phyloP scores from a whole-genome alignment of 1,284 basidiomycete species.

The Ceratobasidium papillatum region DNA sequence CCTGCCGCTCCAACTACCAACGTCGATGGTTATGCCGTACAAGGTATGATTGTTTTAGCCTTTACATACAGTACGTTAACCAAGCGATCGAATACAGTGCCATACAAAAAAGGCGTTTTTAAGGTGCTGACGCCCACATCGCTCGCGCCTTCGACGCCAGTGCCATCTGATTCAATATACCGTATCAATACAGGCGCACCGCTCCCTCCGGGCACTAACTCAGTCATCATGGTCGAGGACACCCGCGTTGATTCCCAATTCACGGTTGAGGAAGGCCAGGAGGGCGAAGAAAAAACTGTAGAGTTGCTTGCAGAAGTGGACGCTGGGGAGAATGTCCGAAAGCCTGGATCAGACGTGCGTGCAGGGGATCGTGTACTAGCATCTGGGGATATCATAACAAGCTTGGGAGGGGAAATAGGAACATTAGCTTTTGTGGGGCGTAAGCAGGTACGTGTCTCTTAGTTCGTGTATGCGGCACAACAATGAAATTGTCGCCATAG shows the following conservation, averaged over 20 bases:
- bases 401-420: constrained; percentile 85
- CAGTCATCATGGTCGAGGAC: constrained; percentile 93
- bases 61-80: constrained; percentile 33
- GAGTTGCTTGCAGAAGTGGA: constrained; percentile 71
- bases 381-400: constrained; percentile 67
- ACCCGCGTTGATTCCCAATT: constrained; percentile 58
- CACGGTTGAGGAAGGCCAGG: constrained; percentile 38
- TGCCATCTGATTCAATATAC: constrained; percentile 67
- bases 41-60: constrained; percentile 56
- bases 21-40: constrained; percentile 87
- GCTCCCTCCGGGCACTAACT: constrained; percentile 75
- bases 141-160: constrained; percentile 53
- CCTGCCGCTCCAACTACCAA: constrained; percentile 76
- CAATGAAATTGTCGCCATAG: constrained; percentile 51
- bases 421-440: constrained; percentile 82
- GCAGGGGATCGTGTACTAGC: constrained; percentile 73
- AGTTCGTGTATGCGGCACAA: background rate
- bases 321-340: constrained; percentile 75
- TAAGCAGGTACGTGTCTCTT: constrained; percentile 61
- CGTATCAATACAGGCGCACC: constrained; percentile 83
- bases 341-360: constrained; percentile 76
- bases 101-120: constrained; percentile 68
- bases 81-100: background rate
- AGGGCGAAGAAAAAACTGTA: constrained; percentile 72
- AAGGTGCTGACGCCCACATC: constrained; percentile 71